Evolutionary conservation across 148 eudicot genomes (phyloP).

Genomic region (Cornus suecica): DNA sequence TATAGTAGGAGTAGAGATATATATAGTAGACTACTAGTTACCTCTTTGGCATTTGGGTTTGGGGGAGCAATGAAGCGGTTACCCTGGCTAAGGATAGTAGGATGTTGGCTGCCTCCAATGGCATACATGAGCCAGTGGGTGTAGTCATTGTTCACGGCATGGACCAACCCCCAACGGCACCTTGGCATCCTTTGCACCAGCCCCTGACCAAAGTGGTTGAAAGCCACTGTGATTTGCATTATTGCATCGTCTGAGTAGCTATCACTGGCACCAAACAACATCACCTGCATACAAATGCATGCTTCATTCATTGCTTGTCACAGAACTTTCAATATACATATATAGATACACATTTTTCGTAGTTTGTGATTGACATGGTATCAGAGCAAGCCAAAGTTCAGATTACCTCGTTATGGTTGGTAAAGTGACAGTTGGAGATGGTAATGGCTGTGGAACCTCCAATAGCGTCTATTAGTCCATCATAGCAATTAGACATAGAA

Average conservation of each 20-base stretch:
- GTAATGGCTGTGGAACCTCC: conserved; percentile 50
- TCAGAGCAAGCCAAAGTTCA: neutral
- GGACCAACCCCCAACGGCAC: conserved; percentile 35
- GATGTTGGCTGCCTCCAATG: conserved; percentile 42
- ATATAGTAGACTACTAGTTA: no score
- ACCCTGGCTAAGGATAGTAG: conserved; percentile 44
- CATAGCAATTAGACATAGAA: conserved; percentile 48
- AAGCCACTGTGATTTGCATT: conserved; percentile 41
- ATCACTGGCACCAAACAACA: conserved; percentile 45
- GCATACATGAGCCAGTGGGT: conserved; percentile 52
- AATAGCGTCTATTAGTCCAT: conserved; percentile 50
- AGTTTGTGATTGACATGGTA: neutral
- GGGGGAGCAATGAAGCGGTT: conserved; percentile 44
- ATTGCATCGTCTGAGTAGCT: conserved; percentile 15
- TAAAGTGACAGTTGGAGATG: conserved; percentile 52
- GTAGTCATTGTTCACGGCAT: conserved; percentile 45
- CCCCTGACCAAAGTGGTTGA: conserved; percentile 44
- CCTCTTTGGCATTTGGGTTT: conserved; percentile 37
- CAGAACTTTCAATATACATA: no score
- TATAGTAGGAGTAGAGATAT: neutral
- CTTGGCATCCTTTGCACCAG: conserved; percentile 46
- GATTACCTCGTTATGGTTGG: conserved; percentile 49
- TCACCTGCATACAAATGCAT: conserved; percentile 23
- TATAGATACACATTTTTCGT: no score
- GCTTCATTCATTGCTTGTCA: no score